phyloP scores from a whole-genome alignment of 2,329 filamentous ascomycete species.

The Trichophyton verrucosum region DNA sequence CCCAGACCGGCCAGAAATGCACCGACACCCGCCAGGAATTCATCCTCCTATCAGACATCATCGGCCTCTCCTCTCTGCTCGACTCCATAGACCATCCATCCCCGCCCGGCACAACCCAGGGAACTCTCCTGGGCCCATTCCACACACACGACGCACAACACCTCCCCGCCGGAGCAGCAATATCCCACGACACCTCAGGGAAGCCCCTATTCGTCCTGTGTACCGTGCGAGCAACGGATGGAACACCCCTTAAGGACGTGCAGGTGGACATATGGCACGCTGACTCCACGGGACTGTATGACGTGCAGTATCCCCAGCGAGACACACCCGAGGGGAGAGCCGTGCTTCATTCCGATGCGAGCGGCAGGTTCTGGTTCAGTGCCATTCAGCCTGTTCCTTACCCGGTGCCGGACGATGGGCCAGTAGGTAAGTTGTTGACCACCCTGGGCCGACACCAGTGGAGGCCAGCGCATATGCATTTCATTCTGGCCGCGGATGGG shows the following conservation, averaged over 20 bases:
- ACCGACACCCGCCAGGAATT: conserved; percentile 64
- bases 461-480: conserved; percentile 69
- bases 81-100: conserved; percentile 78
- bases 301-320: conserved; percentile 60
- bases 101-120: conserved; percentile 56
- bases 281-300: conserved; percentile 66
- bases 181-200: conserved; percentile 58
- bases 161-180: conserved; percentile 21
- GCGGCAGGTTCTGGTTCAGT: conserved; percentile 74
- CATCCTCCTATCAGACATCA: conserved; percentile 68
- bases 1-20: conserved; percentile 59
- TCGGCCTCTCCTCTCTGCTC: conserved; percentile 67
- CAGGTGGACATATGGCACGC: conserved; percentile 80
- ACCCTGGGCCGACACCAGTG: conserved; percentile 61
- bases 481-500: conserved; percentile 72
- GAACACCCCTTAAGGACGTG: conserved; percentile 50
- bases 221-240: conserved; percentile 52
- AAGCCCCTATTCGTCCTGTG: conserved; percentile 62
- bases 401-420: conserved; percentile 72
- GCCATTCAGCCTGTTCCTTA: conserved; percentile 77
- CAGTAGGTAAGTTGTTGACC: conserved; percentile 60
- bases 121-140: conserved; percentile 70
- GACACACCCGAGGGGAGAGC: conserved; percentile 58
- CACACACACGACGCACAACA: conserved; percentile 63
- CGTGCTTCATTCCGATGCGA: conserved; percentile 53